Percentiles rank a stretch among this genome's conserved stretches.
phyloP scores from a whole-genome alignment of 2,329 filamentous ascomycete genomes.

The Trichoderma oligosporum region DNA sequence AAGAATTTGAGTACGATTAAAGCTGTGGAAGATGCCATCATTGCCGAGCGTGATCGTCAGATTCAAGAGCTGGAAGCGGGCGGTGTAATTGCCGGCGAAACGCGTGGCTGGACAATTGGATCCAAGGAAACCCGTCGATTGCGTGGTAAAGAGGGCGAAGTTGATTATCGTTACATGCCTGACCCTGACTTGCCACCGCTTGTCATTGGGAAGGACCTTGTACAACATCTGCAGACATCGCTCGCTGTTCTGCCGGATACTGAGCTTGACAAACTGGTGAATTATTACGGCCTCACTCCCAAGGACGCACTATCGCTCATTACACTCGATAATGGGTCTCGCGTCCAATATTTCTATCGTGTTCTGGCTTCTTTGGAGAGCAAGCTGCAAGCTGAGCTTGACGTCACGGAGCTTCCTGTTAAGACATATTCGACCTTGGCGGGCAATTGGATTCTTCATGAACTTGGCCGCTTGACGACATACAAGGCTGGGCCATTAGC shows the following conservation, averaged over 20 bases:
- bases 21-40: slow-evolving; percentile 89
- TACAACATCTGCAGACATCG: slow-evolving; percentile 58
- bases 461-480: slow-evolving; percentile 65
- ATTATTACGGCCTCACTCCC: slow-evolving; percentile 62
- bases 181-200: slow-evolving; percentile 86
- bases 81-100: slow-evolving; percentile 75
- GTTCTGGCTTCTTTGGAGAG: slow-evolving; percentile 51
- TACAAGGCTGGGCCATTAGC: slow-evolving; percentile 40
- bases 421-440: slow-evolving; percentile 45
- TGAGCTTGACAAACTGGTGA: slow-evolving; percentile 59
- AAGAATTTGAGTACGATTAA: slow-evolving; percentile 96
- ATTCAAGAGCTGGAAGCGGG: slow-evolving; percentile 75
- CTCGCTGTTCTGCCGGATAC: slow-evolving; percentile 71
- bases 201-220: slow-evolving; percentile 66
- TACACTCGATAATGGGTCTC: slow-evolving; percentile 70
- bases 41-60: slow-evolving; percentile 85
- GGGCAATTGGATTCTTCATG: slow-evolving; percentile 69
- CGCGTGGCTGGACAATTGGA: slow-evolving; percentile 86
- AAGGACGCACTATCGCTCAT: slow-evolving; percentile 84
- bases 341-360: slow-evolving; percentile 76
- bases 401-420: slow-evolving; percentile 24
- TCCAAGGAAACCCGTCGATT: slow-evolving; percentile 76
- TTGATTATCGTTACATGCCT: slow-evolving; percentile 98
- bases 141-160: slow-evolving; percentile 90
- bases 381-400: slow-evolving; percentile 26